A percentile compares a stretch with the other conserved stretches of the same genome.
phyloP scores from a whole-genome alignment of 1,284 basidiomycete genomes.

The Spongiforma sp. region DNA sequence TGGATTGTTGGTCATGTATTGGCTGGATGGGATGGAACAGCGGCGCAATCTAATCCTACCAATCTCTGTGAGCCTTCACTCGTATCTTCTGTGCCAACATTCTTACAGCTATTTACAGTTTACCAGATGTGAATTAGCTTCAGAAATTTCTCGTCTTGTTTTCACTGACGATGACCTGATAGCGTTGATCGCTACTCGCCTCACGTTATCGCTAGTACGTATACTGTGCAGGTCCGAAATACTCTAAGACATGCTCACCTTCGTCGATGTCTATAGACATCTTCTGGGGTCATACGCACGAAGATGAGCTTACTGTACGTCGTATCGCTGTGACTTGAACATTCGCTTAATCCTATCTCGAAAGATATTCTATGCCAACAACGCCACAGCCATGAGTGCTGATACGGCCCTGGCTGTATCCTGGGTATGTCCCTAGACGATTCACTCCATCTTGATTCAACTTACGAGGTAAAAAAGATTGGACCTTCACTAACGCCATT shows the following conservation, averaged over 20 bases:
- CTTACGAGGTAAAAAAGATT: too few species aligned
- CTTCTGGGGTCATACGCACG: slow-evolving; percentile 82
- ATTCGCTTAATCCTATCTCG: background rate
- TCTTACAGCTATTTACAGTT: slow-evolving; percentile 42
- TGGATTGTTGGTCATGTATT: slow-evolving; percentile 82
- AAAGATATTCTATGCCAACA: slow-evolving; percentile 47
- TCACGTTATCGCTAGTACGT: slow-evolving; percentile 75
- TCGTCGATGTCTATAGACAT: slow-evolving; percentile 39
- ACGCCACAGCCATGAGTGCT: slow-evolving; percentile 50
- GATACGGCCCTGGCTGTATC: slow-evolving; percentile 55
- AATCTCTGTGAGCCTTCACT: slow-evolving; percentile 58
- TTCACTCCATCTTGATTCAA: too few species aligned
- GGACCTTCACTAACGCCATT: slow-evolving; percentile 76
- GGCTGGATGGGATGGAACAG: background rate
- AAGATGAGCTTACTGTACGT: slow-evolving; percentile 70
- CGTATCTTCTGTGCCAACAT: background rate
- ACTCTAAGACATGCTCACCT: background rate
- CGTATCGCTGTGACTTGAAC: background rate
- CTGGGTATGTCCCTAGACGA: too few species aligned
- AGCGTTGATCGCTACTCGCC: slow-evolving; percentile 79
- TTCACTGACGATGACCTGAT: slow-evolving; percentile 13
- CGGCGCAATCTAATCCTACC: slow-evolving; percentile 57
- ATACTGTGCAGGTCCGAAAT: background rate
- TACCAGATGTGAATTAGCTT: slow-evolving; percentile 68
- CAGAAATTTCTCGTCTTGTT: background rate